A percentile compares a stretch with the other conserved stretches of the same genome.
These are phyloP conservation scores for Pseudopediastrum boryanum DNA, from an alignment of 139 green algal species.

Conservation along the genomic window DNA sequence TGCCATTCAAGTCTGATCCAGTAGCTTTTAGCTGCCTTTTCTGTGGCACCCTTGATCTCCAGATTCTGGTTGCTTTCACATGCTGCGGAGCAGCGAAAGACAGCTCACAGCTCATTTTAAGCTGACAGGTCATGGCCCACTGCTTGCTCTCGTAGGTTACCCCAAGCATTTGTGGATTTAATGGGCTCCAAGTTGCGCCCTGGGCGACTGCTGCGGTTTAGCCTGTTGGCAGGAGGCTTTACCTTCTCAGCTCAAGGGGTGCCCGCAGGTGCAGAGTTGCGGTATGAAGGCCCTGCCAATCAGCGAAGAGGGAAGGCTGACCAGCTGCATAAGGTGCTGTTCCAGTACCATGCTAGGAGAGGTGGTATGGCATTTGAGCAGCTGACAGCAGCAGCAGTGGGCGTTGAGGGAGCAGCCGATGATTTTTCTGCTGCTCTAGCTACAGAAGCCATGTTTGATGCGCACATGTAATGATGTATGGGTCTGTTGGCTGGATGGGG, in stretches of 20 bases:
- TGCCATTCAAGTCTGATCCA: too few relatives aligned
- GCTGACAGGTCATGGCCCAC: too few relatives aligned
- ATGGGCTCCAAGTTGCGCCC: conserved; percentile 35
- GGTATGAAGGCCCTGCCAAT: conserved; percentile 60
- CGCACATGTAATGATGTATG: too few relatives aligned
- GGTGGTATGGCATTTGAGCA: conserved; percentile 1
- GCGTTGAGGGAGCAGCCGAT: background rate
- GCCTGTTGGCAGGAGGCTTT: conserved; percentile 58
- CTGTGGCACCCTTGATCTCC: too few relatives aligned
- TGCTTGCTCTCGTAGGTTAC: too few relatives aligned
- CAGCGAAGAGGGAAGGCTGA: conserved; percentile 79
- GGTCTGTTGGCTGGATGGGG: too few relatives aligned
- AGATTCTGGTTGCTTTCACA: too few relatives aligned
- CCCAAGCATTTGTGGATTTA: conserved; percentile 3
- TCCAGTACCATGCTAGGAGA: conserved; percentile 74
- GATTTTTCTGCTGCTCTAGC: background rate
- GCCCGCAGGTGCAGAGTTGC: conserved; percentile 69
- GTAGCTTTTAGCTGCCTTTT: too few relatives aligned
- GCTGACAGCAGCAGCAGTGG: conserved; percentile 10
- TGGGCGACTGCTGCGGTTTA: conserved; percentile 75
- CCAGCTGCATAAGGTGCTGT: conserved; percentile 85
- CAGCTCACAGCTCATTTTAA: too few relatives aligned
- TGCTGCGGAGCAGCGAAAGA: too few relatives aligned
- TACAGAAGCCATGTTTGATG: background rate
- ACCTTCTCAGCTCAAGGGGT: conserved; percentile 50